Evolutionary conservation across 441 rosid genomes (phyloP), one percentile per base, ranked within the genome.

Genomic region (Pelargonium myrrhifolium): DNA sequence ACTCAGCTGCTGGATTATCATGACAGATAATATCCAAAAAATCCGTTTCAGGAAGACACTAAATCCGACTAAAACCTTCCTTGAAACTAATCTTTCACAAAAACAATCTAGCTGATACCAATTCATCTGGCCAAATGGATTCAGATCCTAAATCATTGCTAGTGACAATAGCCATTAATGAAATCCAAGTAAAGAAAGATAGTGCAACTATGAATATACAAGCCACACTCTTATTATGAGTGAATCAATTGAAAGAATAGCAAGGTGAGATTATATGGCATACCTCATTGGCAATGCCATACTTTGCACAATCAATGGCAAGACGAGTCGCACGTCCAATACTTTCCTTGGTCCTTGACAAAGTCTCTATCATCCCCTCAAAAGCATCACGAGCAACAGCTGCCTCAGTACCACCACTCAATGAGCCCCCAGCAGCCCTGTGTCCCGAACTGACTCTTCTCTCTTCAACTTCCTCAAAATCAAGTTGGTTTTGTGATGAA

Each of bases 291-390:
- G 97, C 89, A 82, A 96, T 89, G 69, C 96, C 98, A 70, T 86
- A 87, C 79, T 93, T 96, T 72, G 98, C 98, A 86, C 99, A 96
- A 69, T 96, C 99, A 70, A 96, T 87, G 47, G 98, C 99, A 77
- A 84, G 97, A 71, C 99, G 97, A 37, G 98, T 93, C 62, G 99
- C 98, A 64, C 98, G 99, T 47, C 97, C 98, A 9, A 96, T 96
- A 78, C 99, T 96, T 72, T 96, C 99, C 80, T 86, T 96, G 28
- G 99, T 89, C 85, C 98, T 89, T 5, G 97, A 96, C 66, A 96
- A 83, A 62, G 98, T 96, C 89, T 92, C 99, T 75, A 93, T 78
- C 99, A 96, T 96, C 71, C 98, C 99, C 85, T 96, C 99, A 84
- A 96, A 90, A 76, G 98, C 96, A 83, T 96, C 99, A 47, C 98